Base-by-base conservation (phyloP, 805 yeast species). In the Wickerhamomyces tratensis region DNA sequence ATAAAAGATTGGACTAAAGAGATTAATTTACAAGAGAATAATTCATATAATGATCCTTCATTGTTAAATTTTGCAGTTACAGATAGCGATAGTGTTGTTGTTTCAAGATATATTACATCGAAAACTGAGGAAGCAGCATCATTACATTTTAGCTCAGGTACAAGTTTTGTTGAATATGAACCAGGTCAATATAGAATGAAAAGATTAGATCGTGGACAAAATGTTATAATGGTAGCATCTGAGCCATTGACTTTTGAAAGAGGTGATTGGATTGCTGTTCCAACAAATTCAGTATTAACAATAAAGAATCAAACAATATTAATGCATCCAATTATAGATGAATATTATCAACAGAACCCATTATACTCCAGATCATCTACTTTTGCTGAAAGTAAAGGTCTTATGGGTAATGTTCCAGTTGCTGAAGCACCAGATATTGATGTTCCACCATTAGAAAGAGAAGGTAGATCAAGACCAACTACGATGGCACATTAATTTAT, bases 231-330 rank as follows among this genome's bases (percentile, higher is more conserved):
- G 81, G 93, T 93, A 40, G 96, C 98, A 2, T 83, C 95, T 14
- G 98, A 93, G 58, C 98, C 98, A 0, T 69, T 93, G 44, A 93
- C 98, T 0, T 93, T 93, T 61, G 98, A 93, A 64, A 68, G 98
- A 43, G 91, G 89, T 35, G 98, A 93, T 63, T 93, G 98, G 98
- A 85, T 91, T 41, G 82, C 96, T 5, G 94, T 93, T 1, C 98
- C 98, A 2, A 84, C 98, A 1, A 93, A 93, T 59, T 84, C 97
- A 4, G 67, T 82, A 1, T 61, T 93, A 13, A 85, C 96, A 0
- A 79, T 93, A 45, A 80, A 78, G 49, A 80, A 78, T 43, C 95
- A 89, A 59, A 86, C 95, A 1, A 93, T 93, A 5, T 67, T 93
- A 39, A 65, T 93, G 65, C 95, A 89, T 58, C 98, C 98, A 2